phyloP scores from a whole-genome alignment of 345 rosid genomes.

The Acer negundo region DNA sequence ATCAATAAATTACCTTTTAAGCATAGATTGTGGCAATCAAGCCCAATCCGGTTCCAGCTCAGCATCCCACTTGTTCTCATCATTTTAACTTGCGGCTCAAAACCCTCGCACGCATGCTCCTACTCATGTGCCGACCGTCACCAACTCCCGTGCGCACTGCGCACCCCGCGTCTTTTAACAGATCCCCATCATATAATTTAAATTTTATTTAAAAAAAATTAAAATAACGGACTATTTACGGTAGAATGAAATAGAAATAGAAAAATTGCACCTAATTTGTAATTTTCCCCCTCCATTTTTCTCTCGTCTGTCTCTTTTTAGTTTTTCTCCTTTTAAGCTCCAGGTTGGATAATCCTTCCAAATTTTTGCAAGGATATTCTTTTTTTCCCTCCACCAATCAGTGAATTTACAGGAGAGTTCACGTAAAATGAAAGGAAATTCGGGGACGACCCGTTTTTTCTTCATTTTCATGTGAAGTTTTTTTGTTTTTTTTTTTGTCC shows the following conservation, averaged over 20 bases:
- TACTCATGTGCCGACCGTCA: slow-evolving; percentile 4
- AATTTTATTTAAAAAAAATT: too few species aligned
- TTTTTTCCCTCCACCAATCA: not conserved
- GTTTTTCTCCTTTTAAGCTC: slow-evolving; percentile 25
- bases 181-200: not conserved
- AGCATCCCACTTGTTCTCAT: not conserved
- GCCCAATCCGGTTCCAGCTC: not conserved
- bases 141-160: slow-evolving; percentile 18
- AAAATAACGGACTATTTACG: not conserved
- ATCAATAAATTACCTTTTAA: too few species aligned
- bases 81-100: not conserved
- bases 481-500: not conserved
- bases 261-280: slow-evolving; percentile 21
- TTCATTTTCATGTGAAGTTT: not conserved
- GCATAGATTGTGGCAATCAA: not conserved
- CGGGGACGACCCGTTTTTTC: slow-evolving; percentile 1
- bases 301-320: slow-evolving; percentile 27
- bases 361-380: slow-evolving; percentile 20
- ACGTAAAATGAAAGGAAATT: slow-evolving; percentile 6
- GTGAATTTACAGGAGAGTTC: not conserved
- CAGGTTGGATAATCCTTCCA: slow-evolving; percentile 29
- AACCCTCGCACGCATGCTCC: not conserved
- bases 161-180: slow-evolving; percentile 24
- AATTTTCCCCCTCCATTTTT: slow-evolving; percentile 38
- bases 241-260: not conserved